Percentiles rank a stretch among this genome's conserved stretches.
These are phyloP conservation scores for Termitomyces sp. DNA, from an alignment of 768 basidiomycete genomes.

Conservation along the genomic window DNA sequence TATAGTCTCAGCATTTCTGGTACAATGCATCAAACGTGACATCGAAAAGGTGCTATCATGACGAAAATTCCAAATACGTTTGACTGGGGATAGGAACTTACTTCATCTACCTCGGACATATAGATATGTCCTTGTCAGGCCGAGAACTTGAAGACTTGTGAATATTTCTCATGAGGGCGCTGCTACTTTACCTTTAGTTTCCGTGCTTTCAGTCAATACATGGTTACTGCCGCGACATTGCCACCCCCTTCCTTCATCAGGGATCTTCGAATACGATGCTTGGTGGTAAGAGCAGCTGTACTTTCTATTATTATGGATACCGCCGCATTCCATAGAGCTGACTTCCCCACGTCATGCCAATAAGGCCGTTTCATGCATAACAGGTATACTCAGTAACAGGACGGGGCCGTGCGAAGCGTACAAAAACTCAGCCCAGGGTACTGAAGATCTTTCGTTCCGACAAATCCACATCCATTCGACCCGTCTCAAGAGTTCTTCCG, in stretches of 20 bases:
- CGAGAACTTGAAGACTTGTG: background rate
- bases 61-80: background rate
- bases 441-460: background rate
- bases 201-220: background rate
- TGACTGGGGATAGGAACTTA: background rate
- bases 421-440: background rate
- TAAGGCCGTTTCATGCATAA: background rate
- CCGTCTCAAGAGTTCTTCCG: background rate
- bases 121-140: background rate
- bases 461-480: background rate
- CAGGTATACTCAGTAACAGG: background rate
- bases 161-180: background rate
- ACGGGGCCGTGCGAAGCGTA: background rate
- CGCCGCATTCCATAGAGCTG: background rate
- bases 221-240: background rate
- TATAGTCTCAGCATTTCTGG: background rate
- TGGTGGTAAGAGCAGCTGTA: background rate
- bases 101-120: background rate
- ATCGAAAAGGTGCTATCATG: background rate
- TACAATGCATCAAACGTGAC: background rate
- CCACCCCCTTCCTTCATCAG: constrained; percentile 7
- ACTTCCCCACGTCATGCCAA: background rate
- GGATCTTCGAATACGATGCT: background rate
- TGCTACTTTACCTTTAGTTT: background rate
- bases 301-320: background rate